Conservation (phyloP, 495 filamentous ascomycete genomes). For the Aspergillus campestris region DNA sequence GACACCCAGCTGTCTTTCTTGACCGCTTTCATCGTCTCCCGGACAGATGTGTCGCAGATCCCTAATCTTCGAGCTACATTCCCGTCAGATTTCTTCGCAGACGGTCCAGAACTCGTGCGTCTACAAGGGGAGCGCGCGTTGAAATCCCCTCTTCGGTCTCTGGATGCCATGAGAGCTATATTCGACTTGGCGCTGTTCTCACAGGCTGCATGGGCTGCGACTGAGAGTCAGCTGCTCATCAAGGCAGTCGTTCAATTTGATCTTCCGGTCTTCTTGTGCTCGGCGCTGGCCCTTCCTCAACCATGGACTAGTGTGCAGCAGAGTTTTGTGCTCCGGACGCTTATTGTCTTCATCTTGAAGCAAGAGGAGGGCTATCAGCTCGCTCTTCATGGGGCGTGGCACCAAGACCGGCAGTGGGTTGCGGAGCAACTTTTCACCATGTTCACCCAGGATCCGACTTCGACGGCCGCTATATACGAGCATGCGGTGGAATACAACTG, state of each 20-base stretch:
- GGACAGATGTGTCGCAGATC: slow-evolving; percentile 74
- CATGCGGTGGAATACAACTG: slow-evolving; percentile 69
- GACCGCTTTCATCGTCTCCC: slow-evolving; percentile 66
- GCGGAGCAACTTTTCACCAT: slow-evolving; percentile 66
- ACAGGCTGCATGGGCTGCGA: slow-evolving; percentile 52
- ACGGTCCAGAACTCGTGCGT: slow-evolving; percentile 60
- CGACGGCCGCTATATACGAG: slow-evolving; percentile 74
- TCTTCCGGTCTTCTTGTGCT: slow-evolving; percentile 64
- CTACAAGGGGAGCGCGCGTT: slow-evolving; percentile 63
- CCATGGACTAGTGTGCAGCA: slow-evolving; percentile 57
- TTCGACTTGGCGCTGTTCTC: slow-evolving; percentile 69
- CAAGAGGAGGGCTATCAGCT: slow-evolving; percentile 66
- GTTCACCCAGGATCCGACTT: slow-evolving; percentile 65
- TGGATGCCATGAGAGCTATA: slow-evolving; percentile 73
- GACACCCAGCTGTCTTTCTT: slow-evolving; percentile 87
- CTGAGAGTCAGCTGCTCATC: slow-evolving; percentile 55
- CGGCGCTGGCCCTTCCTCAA: slow-evolving; percentile 60
- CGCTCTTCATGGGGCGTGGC: slow-evolving; percentile 83
- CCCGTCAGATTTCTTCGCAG: slow-evolving; percentile 63
- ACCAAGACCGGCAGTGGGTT: slow-evolving; percentile 76
- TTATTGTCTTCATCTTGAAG: slow-evolving; percentile 54
- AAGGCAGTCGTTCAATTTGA: slow-evolving; percentile 43
- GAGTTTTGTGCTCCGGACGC: slow-evolving; percentile 51
- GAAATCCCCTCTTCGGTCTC: slow-evolving; percentile 81
- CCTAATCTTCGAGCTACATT: slow-evolving; percentile 73